phyloP scores from a whole-genome alignment of 106 monocot species.

The Allium cepa region DNA sequence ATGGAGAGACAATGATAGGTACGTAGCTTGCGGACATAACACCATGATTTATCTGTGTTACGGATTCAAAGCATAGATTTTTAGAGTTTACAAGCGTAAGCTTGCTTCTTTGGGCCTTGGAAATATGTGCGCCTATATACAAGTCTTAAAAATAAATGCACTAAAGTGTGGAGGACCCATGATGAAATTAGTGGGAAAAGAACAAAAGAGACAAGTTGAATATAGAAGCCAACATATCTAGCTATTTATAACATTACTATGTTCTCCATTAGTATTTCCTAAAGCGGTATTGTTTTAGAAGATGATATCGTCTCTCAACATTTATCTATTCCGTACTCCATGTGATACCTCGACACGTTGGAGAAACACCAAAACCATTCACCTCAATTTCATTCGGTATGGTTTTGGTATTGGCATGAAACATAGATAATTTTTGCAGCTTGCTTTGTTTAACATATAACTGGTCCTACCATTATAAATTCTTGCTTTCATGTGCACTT shows the following conservation, averaged over 20 bases:
- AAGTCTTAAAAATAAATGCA: background rate
- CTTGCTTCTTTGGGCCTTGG: too few species aligned
- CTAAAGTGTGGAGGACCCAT: background rate
- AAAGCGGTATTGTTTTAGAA: slow-evolving; percentile 5
- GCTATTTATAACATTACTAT: background rate
- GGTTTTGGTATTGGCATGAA: background rate
- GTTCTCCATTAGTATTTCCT: slow-evolving; percentile 1
- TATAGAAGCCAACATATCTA: background rate
- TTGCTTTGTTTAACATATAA: background rate
- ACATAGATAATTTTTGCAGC: background rate
- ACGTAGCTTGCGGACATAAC: too few species aligned
- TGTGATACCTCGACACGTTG: background rate
- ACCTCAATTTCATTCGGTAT: background rate
- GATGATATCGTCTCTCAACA: background rate
- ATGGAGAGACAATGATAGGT: too few species aligned
- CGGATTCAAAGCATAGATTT: too few species aligned
- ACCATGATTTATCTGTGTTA: too few species aligned
- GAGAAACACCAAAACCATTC: background rate
- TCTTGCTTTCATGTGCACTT: background rate
- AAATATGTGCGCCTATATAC: too few species aligned
- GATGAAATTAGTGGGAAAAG: background rate
- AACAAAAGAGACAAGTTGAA: background rate
- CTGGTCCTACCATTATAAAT: background rate
- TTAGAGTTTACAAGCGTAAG: too few species aligned
- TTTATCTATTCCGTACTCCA: background rate